phyloP scores from a whole-genome alignment of 345 rosid genomes.

The Corchorus olitorius region DNA sequence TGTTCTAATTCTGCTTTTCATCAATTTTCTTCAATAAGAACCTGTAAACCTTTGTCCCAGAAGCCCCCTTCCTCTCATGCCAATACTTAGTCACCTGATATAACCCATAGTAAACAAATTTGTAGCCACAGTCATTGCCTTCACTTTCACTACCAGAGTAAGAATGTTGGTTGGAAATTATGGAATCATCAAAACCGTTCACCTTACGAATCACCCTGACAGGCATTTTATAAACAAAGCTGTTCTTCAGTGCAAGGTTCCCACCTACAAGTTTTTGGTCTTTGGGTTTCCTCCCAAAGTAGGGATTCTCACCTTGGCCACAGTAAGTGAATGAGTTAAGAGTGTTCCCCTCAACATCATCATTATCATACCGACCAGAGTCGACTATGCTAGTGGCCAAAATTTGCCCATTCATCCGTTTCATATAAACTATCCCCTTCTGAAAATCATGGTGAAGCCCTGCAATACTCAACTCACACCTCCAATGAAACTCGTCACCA shows the following conservation, averaged over 20 bases:
- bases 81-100: conserved; percentile 53
- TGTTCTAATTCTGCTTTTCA: conserved; percentile 45
- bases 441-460: conserved; percentile 39
- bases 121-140: conserved; percentile 36
- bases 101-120: conserved; percentile 60
- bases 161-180: no score
- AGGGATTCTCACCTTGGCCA: conserved; percentile 71
- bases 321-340: conserved; percentile 50
- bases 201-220: conserved; percentile 71
- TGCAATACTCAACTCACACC: conserved; percentile 46
- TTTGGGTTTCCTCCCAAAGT: conserved; percentile 22
- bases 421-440: conserved; percentile 64
- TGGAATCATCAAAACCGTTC: no score
- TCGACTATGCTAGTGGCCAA: conserved; percentile 72
- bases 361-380: conserved; percentile 72
- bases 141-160: no score
- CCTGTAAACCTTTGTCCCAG: conserved; percentile 63
- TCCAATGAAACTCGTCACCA: no score
- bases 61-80: conserved; percentile 45
- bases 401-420: conserved; percentile 24
- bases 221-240: conserved; percentile 32
- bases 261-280: conserved; percentile 63
- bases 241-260: conserved; percentile 69
- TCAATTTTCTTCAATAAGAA: conserved; percentile 54
- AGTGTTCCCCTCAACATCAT: conserved; percentile 21